Evolutionary conservation across 495 filamentous ascomycete genomes (phyloP), one percentile per base, ranked within the genome.

Genomic region (Thermothielavioides terrestris): DNA sequence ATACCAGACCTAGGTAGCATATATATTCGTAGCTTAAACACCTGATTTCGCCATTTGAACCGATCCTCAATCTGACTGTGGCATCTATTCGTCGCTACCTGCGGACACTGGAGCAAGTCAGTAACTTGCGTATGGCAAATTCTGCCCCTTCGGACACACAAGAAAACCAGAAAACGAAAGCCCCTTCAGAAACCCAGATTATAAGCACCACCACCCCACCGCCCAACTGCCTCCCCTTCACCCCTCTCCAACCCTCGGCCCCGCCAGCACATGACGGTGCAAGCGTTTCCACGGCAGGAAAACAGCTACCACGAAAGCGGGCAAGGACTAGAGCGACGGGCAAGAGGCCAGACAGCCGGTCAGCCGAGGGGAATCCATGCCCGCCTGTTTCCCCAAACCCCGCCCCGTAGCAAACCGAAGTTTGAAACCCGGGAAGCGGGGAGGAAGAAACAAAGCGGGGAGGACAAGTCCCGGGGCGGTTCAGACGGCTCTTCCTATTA

Each of bases 401-500:
- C 42, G 7, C 27, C 7, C 17, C 42, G 5, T n/a, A n/a, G n/a
- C 27, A 30, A 11, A 30, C 5, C 27, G 17, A n/a, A 21, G 38
- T 31, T 14, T 3, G 10, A 27, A 23, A 22, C 37, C 51, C 36
- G 30, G 34, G 14, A 25, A 31, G 32, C 43, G 22, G 22, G 31
- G 35, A 30, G 34, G 30, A 49, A 46, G 15, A 15, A 12, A 23
- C 39, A 42, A 6, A 27, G 27, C 18, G 28, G 2, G 21, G 7
- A 20, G 23, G 5, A 6, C 22, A 44, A 23, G 21, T 28, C 39
- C 36, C 52, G 54, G 49, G 60, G 54, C 36, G 68, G 69, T 69
- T 74, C 66, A 74, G 64, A 73, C 71, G 71, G 71, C 71, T 74
- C 71, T 74, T 74, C 71, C 71, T 74, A 73, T 65, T 61, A 54